Conservation (phyloP, 768 basidiomycete species). For the Cystobasidium tubakii region DNA sequence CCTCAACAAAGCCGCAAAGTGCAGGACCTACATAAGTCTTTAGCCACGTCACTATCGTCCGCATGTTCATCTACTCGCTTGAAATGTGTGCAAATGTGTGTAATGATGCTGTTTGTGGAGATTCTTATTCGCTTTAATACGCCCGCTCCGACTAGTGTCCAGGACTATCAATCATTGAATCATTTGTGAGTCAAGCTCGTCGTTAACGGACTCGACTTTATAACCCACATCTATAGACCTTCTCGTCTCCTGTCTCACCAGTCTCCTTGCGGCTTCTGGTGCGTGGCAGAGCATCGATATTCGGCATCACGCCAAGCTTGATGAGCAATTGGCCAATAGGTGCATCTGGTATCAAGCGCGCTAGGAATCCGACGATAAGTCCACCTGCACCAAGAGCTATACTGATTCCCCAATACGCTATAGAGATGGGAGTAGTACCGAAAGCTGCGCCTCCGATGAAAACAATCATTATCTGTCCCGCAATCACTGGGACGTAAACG, state of each 20-base stretch:
- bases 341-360: constrained; percentile 25
- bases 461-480: constrained; percentile 35
- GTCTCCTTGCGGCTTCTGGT: background rate
- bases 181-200: background rate
- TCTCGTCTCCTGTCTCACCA: constrained; percentile 20
- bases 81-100: background rate
- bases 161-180: background rate
- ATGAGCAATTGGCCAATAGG: constrained; percentile 19
- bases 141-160: background rate
- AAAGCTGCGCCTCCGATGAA: constrained; percentile 37
- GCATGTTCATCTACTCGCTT: background rate
- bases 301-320: constrained; percentile 17
- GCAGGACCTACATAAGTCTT: background rate
- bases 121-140: constrained; percentile 3
- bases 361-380: constrained; percentile 12
- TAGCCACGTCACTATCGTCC: background rate
- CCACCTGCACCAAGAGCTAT: constrained; percentile 23
- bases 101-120: constrained; percentile 1
- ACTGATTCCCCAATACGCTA: constrained; percentile 27
- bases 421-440: constrained; percentile 23
- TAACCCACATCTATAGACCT: constrained; percentile 18
- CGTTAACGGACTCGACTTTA: too few relatives aligned
- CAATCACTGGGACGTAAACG: constrained; percentile 22
- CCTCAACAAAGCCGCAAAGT: background rate
- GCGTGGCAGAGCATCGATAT: constrained; percentile 20